A percentile compares a stretch with the other conserved stretches of the same genome.
phyloP scores from a whole-genome alignment of 176 grass and related monocot genomes.

The Otatea glauca region DNA sequence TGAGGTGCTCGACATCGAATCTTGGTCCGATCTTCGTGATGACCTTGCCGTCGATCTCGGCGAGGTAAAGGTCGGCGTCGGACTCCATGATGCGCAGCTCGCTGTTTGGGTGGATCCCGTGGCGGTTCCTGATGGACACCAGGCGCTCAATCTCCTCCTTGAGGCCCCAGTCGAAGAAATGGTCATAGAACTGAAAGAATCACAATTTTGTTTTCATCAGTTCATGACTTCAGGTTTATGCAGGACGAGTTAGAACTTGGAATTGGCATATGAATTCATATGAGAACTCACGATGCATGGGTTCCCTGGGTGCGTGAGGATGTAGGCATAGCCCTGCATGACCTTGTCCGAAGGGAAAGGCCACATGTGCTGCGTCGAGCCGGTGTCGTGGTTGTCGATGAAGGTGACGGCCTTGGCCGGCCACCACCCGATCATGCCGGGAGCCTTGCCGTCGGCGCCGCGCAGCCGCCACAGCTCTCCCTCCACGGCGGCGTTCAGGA shows the following conservation, averaged over 20 bases:
- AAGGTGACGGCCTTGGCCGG: conserved; percentile 79
- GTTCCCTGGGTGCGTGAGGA: conserved; percentile 80
- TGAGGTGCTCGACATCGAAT: conserved; percentile 41
- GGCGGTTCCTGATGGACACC: conserved; percentile 56
- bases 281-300: conserved; percentile 71
- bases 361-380: conserved; percentile 78
- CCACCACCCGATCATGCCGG: conserved; percentile 73
- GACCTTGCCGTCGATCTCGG: conserved; percentile 66
- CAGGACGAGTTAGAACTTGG: too few species aligned
- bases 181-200: conserved; percentile 71
- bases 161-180: conserved; percentile 70
- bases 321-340: conserved; percentile 97
- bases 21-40: conserved; percentile 64
- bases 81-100: conserved; percentile 64
- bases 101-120: conserved; percentile 55
- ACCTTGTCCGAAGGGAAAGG: conserved; percentile 78
- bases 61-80: conserved; percentile 70
- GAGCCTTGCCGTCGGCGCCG: conserved; percentile 59
- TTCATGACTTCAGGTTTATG: too few species aligned
- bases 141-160: conserved; percentile 65
- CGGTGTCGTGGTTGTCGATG: conserved; percentile 87
- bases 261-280: too few species aligned
- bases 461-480: conserved; percentile 62
- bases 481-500: conserved; percentile 73
- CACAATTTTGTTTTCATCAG: too few species aligned